phyloP scores from a whole-genome alignment of 371 early-diverging fungal genomes.

The Actinomortierella wolfii region DNA sequence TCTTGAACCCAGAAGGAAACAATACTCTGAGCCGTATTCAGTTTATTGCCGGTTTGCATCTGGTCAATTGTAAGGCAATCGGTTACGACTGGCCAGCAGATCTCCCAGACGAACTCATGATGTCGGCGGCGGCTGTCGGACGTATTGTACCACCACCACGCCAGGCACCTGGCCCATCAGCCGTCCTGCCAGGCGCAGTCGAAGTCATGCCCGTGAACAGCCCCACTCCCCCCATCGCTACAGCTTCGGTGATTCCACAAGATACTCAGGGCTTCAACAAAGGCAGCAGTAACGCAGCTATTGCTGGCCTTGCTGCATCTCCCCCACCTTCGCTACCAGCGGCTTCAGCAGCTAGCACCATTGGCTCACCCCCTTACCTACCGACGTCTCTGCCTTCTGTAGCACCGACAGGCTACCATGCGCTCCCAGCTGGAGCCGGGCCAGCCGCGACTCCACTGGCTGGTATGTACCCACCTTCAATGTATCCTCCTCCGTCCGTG shows the following conservation, averaged over 20 bases:
- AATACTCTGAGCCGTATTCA: conserved; percentile 15
- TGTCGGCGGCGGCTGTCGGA: conserved; percentile 32
- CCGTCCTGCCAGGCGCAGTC: conserved; percentile 5
- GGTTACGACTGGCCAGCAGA: conserved; percentile 29
- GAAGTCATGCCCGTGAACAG: neutral
- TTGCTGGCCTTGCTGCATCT: no score
- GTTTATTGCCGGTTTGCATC: conserved; percentile 38
- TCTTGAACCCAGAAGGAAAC: conserved; percentile 29
- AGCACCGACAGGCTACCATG: neutral
- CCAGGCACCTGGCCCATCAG: conserved; percentile 21
- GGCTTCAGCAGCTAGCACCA: no score
- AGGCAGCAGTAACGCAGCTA: neutral
- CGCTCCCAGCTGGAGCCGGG: no score
- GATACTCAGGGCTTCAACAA: neutral
- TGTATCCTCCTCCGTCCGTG: no score
- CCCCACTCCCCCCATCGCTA: neutral
- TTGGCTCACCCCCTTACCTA: neutral
- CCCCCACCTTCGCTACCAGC: no score
- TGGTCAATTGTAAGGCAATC: conserved; percentile 25
- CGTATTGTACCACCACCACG: conserved; percentile 21
- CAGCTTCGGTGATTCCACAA: no score
- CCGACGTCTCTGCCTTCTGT: neutral
- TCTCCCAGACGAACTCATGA: conserved; percentile 38
- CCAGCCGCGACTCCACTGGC: no score
- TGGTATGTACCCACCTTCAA: no score